Evolutionary conservation across 805 yeast genomes (phyloP).

Genomic region (Lachancea fermentati): DNA sequence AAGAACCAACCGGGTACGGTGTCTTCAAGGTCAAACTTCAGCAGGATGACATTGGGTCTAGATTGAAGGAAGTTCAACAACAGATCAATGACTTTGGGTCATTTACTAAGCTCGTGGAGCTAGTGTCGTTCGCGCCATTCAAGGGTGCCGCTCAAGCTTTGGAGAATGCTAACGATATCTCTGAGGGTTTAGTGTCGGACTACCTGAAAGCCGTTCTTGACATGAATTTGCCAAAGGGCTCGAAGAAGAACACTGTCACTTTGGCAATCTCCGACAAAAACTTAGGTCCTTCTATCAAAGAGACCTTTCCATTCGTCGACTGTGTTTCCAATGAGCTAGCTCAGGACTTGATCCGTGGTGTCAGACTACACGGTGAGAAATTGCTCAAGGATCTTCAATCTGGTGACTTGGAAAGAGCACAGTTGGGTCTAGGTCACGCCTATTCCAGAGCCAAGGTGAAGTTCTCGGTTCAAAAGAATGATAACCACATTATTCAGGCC

Average conservation of each 20-base stretch:
- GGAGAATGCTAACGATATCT: slow-evolving; percentile 95
- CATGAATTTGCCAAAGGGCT: slow-evolving; percentile 76
- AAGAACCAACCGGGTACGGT: slow-evolving; percentile 98
- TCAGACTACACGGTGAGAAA: slow-evolving; percentile 85
- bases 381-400: slow-evolving; percentile 85
- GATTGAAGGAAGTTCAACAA: slow-evolving; percentile 89
- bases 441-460: slow-evolving; percentile 98
- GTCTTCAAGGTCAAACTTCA: slow-evolving; percentile 89
- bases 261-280: slow-evolving; percentile 92
- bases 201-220: slow-evolving; percentile 85
- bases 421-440: slow-evolving; percentile 97
- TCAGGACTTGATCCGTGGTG: slow-evolving; percentile 92
- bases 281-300: slow-evolving; percentile 96
- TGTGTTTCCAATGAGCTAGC: slow-evolving; percentile 87
- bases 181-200: slow-evolving; percentile 94
- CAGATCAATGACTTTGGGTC: slow-evolving; percentile 79
- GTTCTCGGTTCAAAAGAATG: slow-evolving; percentile 97
- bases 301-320: slow-evolving; percentile 80
- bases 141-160: slow-evolving; percentile 99
- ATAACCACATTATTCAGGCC: slow-evolving; percentile 98
- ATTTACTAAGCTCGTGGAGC: slow-evolving; percentile 88
- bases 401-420: slow-evolving; percentile 97
- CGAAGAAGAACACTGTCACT: slow-evolving; percentile 55
- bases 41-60: slow-evolving; percentile 90
- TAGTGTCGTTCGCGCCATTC: slow-evolving; percentile 95